Base-by-base conservation (phyloP, 1,139 yeast genomes). In the Debaryomyces fabryi region DNA sequence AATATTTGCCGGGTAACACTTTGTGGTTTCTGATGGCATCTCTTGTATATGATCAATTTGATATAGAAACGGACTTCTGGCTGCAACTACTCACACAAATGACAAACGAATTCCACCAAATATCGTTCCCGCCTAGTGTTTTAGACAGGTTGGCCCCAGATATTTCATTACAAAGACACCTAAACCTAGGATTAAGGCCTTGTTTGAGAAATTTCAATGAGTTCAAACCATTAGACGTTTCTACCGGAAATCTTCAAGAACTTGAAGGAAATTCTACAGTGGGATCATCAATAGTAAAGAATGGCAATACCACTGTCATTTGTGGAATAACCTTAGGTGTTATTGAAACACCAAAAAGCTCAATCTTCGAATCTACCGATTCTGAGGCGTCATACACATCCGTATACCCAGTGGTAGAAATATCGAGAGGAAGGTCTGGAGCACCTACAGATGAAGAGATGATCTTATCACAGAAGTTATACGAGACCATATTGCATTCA, bases 381-480 rank as follows among this genome's bases (percentile, higher is more conserved):
- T 59, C 61, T n/a, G 49, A 52, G 30, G 45, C 52, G 1, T 49
- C 52, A n/a, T 71, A 63, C 54, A 68, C 84, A 1, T 66, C 85
- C 0, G 76, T 86, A 0, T 90, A 81, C 61, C 95, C 97, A 0
- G 86, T 88, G 39, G 92, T 92, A 9, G 95, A 89, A 57, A 81
- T 90, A 13, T 80, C 85, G 49, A 74, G 95, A 50, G 96, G 96
- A 16, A 74, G 90, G 48, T 64, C 74, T 10, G 89, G 91, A 32
- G 90, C 93, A 2, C 97, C 97, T 20, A 85, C 95, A 1, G 91
- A 86, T 56, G 97, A 92, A 68, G 97, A 92, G 65, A 90, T 89
- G 88, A 83, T 81, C 27, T 62, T 88, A 30, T 82, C 96, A 3
- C 96, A 89, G 64, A 74, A 75, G 50, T 60, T 89, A 29, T 83